These are phyloP conservation scores for Wickerhamiella spandovensis DNA, from an alignment of 805 yeast genomes.

Conservation along the genomic window DNA sequence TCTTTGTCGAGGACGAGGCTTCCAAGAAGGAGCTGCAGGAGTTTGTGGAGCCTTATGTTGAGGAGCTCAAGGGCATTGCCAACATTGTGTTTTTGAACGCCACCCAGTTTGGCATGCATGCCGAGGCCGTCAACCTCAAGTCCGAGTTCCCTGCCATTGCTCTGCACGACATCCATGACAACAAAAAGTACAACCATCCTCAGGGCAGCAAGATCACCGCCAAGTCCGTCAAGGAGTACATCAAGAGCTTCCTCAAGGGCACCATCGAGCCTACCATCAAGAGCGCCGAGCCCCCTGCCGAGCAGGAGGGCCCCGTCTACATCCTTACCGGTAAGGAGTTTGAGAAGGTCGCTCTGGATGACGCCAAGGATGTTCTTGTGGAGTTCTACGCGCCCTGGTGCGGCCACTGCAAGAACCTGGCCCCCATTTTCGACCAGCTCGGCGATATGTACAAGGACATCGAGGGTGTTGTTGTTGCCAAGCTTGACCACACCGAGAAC, in stretches of 20 bases:
- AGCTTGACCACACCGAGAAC: conserved; percentile 79
- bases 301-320: conserved; percentile 55
- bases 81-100: conserved; percentile 88
- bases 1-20: conserved; percentile 61
- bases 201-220: conserved; percentile 43
- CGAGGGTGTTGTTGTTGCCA: conserved; percentile 58
- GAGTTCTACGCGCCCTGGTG: conserved; percentile 84
- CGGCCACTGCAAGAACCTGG: conserved; percentile 87
- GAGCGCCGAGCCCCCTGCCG: conserved; percentile 68
- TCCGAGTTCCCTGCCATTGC: conserved; percentile 74
- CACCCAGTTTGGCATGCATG: conserved; percentile 66
- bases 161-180: conserved; percentile 55
- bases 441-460: conserved; percentile 48
- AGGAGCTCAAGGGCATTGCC: conserved; percentile 61
- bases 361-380: conserved; percentile 61
- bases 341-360: conserved; percentile 47
- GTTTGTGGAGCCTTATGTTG: conserved; percentile 49
- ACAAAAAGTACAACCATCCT: conserved; percentile 65
- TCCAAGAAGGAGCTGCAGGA: conserved; percentile 46
- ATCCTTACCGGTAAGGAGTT: conserved; percentile 77
- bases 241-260: conserved; percentile 51
- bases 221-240: conserved; percentile 44
- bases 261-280: conserved; percentile 59
- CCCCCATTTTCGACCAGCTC: conserved; percentile 78
- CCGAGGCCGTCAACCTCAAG: conserved; percentile 72